Percentiles rank a stretch among this genome's conserved stretches.
phyloP scores from a whole-genome alignment of 495 filamentous ascomycete species.

The Aspergillus cavernicola region DNA sequence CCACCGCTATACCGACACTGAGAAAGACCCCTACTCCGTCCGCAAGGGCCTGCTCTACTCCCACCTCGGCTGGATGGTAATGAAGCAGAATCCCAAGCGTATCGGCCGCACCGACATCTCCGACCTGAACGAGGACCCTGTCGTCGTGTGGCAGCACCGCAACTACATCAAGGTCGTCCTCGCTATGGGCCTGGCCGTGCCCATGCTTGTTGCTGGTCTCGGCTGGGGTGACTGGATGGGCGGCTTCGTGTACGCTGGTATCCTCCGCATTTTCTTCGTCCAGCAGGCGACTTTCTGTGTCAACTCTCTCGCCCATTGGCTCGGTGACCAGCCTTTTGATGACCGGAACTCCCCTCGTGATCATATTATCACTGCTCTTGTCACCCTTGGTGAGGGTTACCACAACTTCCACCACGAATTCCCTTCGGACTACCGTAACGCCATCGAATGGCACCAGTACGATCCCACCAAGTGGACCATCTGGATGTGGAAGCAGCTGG shows the following conservation, averaged over 20 bases:
- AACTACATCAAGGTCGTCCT: slow-evolving; percentile 89
- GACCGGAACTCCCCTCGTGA: slow-evolving; percentile 98
- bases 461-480: slow-evolving; percentile 99
- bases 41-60: slow-evolving; percentile 97
- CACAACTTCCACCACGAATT: slow-evolving; percentile 99
- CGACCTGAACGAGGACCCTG: slow-evolving; percentile 90
- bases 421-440: slow-evolving; percentile 97
- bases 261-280: slow-evolving; percentile 96
- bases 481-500: slow-evolving; percentile 89
- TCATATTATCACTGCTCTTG: slow-evolving; percentile 90
- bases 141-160: slow-evolving; percentile 93
- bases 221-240: slow-evolving; percentile 88
- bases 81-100: slow-evolving; percentile 91
- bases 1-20: slow-evolving; percentile 98
- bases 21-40: slow-evolving; percentile 98
- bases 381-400: slow-evolving; percentile 96
- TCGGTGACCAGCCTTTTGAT: slow-evolving; percentile 98
- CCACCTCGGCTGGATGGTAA: slow-evolving; percentile 90
- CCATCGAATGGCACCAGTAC: slow-evolving; percentile 97
- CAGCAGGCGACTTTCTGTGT: slow-evolving; percentile 99
- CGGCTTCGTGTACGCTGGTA: slow-evolving; percentile 91
- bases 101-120: slow-evolving; percentile 96
- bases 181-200: slow-evolving; percentile 83
- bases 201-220: slow-evolving; percentile 77
- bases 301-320: slow-evolving; percentile 98